Base-by-base conservation (phyloP, 1,284 basidiomycete genomes). In the Cutaneotrichosporon daszewskae region DNA sequence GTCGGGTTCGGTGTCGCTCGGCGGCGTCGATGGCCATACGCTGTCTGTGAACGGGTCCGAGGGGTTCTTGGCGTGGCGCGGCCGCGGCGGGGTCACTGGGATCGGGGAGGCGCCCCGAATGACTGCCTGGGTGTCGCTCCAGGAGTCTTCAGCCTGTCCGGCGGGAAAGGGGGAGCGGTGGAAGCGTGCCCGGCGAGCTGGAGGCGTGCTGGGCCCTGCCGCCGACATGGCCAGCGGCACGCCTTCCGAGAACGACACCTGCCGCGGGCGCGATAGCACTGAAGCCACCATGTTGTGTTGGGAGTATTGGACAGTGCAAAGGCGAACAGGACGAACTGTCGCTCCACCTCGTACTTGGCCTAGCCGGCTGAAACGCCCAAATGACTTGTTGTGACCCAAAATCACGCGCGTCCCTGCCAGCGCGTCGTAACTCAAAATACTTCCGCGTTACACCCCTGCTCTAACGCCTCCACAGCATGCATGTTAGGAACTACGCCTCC, bases 171-270 rank as follows among this genome's bases (percentile, higher is more conserved):
- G 45, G 12, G 38, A 40, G 28, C 45, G 45, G 14, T 27, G 28
- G 24, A 37, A 37, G 1, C 34, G 26, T 20, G 31, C 23, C 18
- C 23, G 29, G 23, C 31, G 29, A 4, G 32, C 4, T 6, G 40
- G 32, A 5, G 40, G 40, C 6, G 40, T 41, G 19, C 31, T 28
- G 11, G 32, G 31, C 8, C 8, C 24, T 2, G 33, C 20, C 16
- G 34, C 17, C 5, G 28, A 35, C 36, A 44, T 22, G 8, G 19
- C 25, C 14, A 37, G 20, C 12, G 32, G 37, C 5, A 40, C 19
- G 11, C 13, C 20, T 4, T 39, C 33, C 5, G 37, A 37, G 25
- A 46, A 41, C 6, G 45, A 46, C 23, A 46, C 45, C 29, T 46
- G 25, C 14, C 45, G 45, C 28, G 45, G 34, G 7, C 43, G 29